Evolutionary conservation across 2,329 filamentous ascomycete species (phyloP), one percentile per base, ranked within the genome.

Genomic region (Cadophora sp.): DNA sequence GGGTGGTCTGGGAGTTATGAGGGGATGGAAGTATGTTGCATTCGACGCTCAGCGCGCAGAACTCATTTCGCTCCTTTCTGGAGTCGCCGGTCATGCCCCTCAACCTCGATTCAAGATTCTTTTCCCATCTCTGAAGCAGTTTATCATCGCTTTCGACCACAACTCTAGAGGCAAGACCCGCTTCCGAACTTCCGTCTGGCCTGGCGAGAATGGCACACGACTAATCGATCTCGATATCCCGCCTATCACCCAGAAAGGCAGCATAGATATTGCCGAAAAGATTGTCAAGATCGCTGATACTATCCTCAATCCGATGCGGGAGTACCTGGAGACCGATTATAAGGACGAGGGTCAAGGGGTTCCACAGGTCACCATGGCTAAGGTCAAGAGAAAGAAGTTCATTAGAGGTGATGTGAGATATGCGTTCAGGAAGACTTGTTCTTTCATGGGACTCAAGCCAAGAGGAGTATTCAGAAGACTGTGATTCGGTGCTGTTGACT

Each of bases 71-170:
- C 68, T 76, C 1, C 71, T 76, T 1, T 73, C 73, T 3, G 73
- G 74, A 9, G 68, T 73, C 4, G 64, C 70, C 33, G 73, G 73
- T 9, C 71, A 74, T 27, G 65, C 70, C 18, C 71, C 73, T 5
- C 69, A 71, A 30, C 72, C 73, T 1, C 64, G 73, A 58, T 74
- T 76, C 24, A 74, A 72, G 51, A 66, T 68, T 24, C 65, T 76
- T 3, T 76, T 75, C 22, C 75, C 75, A 4, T 66, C 70, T 30
- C 65, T 76, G 0, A 67, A 73, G 41, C 68, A 68, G 13, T 65
- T 76, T 14, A 73, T 71, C 36, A 73, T 76, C 47, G 75, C 74
- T 22, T 73, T 75, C 47, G 75, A 76, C 45, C 75, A 72, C 51
- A 72, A 72, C 9, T 69, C 67, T 14, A 70, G 68, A 56, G 74